phyloP scores from a whole-genome alignment of 768 basidiomycete species.

The Mycena amicta region DNA sequence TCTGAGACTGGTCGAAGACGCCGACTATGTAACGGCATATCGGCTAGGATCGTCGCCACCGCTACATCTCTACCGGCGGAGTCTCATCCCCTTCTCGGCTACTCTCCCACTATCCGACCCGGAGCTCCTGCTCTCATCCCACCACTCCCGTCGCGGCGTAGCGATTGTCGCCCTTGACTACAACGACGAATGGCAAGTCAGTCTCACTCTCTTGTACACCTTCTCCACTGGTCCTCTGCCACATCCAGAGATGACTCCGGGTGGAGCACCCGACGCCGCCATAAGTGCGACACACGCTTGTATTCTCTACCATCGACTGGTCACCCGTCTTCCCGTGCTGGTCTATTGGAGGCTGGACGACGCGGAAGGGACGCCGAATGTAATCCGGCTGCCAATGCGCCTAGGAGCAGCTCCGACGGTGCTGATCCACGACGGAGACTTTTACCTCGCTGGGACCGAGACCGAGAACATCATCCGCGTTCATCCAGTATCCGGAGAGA shows the following conservation, averaged over 20 bases:
- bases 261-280: background rate
- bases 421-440: background rate
- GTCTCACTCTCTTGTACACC: background rate
- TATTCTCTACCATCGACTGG: background rate
- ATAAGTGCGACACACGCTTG: background rate
- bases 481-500: too few species aligned
- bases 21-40: background rate
- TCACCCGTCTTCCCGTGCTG: background rate
- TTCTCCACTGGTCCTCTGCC: background rate
- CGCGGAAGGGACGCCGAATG: background rate
- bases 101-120: background rate
- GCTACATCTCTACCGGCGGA: background rate
- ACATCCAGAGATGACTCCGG: background rate
- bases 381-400: background rate
- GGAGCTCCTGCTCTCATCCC: too few species aligned
- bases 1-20: background rate
- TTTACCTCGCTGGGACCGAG: background rate
- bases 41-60: background rate
- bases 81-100: constrained; percentile 2
- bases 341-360: constrained; percentile 3
- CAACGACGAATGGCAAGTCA: background rate
- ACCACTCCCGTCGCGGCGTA: background rate
- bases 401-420: background rate
- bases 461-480: background rate
- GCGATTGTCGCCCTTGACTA: background rate